A percentile compares a stretch with the other conserved stretches of the same genome.
Evolutionary conservation across 805 yeast genomes (phyloP).

Genomic region (Myxozyma sirexii): DNA sequence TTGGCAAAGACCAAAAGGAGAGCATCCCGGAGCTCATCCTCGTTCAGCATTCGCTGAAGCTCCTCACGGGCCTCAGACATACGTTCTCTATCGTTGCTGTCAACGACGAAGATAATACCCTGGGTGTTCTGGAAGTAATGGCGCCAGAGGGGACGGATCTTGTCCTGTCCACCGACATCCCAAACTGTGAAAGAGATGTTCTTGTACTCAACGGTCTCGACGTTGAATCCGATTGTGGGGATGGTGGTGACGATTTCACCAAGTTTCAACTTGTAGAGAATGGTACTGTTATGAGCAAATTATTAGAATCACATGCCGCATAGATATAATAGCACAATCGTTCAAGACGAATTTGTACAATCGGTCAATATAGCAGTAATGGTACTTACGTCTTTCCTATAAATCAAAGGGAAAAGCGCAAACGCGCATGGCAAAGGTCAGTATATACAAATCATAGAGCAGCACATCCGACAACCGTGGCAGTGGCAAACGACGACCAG

Average conservation of each 20-base stretch:
- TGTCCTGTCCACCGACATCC: conserved; percentile 96
- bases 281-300: conserved; percentile 48
- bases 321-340: too few relatives aligned
- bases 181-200: conserved; percentile 84
- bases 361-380: neutral
- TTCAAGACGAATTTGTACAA: neutral
- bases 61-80: conserved; percentile 78
- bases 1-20: conserved; percentile 83
- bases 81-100: conserved; percentile 71
- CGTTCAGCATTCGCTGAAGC: conserved; percentile 73
- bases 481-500: conserved; percentile 4
- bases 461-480: neutral
- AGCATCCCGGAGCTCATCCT: conserved; percentile 80
- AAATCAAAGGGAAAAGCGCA: conserved; percentile 1
- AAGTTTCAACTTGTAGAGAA: conserved; percentile 66
- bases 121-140: conserved; percentile 93
- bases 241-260: conserved; percentile 65
- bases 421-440: conserved; percentile 1
- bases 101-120: conserved; percentile 89
- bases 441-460: neutral
- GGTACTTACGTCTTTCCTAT: conserved; percentile 33
- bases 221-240: conserved; percentile 73
- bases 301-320: neutral
- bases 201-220: conserved; percentile 80
- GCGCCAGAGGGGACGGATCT: conserved; percentile 91